These are phyloP conservation scores for Penicillium sp. DNA, from an alignment of 2,329 filamentous ascomycete species.

Conservation along the genomic window DNA sequence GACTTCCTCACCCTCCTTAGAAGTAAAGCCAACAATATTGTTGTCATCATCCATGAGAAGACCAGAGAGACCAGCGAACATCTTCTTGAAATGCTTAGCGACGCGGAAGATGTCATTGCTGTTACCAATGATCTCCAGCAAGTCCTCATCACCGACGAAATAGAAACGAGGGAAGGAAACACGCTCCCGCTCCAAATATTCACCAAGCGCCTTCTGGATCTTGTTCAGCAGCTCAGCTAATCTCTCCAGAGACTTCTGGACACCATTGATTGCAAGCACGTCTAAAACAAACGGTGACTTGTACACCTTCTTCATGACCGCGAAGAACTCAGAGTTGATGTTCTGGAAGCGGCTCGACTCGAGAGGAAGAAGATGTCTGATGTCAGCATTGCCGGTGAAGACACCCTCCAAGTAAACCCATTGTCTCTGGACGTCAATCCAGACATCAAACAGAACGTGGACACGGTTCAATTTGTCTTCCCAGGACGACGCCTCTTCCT, in stretches of 20 bases:
- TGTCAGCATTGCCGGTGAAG: constrained; percentile 97
- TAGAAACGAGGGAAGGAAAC: constrained; percentile 98
- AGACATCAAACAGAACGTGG: constrained; percentile 96
- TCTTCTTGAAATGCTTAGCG: constrained; percentile 98
- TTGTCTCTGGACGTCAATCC: constrained; percentile 99
- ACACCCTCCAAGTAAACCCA: constrained; percentile 99
- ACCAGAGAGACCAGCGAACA: constrained; percentile 95
- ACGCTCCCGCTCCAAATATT: constrained; percentile 96
- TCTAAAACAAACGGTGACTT: constrained; percentile 94
- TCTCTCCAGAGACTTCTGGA: constrained; percentile 92
- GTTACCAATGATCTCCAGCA: constrained; percentile 98
- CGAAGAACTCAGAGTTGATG: constrained; percentile 97
- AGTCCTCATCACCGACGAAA: constrained; percentile 97
- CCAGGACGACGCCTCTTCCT: constrained; percentile 94
- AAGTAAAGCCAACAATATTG: constrained; percentile 86
- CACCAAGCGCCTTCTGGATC: constrained; percentile 96
- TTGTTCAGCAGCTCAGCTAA: constrained; percentile 97
- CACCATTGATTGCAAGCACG: constrained; percentile 90
- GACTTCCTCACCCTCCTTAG: constrained; percentile 90
- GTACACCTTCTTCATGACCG: constrained; percentile 99
- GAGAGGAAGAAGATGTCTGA: constrained; percentile 94
- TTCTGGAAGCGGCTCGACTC: constrained; percentile 97
- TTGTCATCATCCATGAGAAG: constrained; percentile 87
- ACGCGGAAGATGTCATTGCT: constrained; percentile 96
- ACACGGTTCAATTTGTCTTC: constrained; percentile 97